These are phyloP conservation scores for Tuctoria greenei DNA, from an alignment of 176 grass and related monocot genomes.

Conservation along the genomic window DNA sequence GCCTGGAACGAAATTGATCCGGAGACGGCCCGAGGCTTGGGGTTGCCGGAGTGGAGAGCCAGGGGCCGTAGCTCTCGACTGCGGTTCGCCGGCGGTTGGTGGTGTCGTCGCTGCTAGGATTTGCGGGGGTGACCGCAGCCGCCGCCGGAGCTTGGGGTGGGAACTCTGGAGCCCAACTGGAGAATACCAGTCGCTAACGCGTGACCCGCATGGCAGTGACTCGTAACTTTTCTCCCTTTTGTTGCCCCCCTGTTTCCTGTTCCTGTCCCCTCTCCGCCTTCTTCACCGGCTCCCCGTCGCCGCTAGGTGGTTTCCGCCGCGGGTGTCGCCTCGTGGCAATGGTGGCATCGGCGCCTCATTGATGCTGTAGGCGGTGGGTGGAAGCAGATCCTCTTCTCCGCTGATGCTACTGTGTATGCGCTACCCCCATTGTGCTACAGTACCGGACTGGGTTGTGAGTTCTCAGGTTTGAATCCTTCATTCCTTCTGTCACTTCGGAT, in stretches of 20 bases:
- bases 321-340: background rate
- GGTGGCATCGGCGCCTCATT: background rate
- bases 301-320: too few relatives aligned
- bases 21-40: background rate
- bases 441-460: background rate
- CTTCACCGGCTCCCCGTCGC: background rate
- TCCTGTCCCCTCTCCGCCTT: background rate
- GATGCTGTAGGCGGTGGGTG: background rate
- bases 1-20: background rate
- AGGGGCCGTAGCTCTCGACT: background rate
- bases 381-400: background rate
- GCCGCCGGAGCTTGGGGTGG: constrained; percentile 6
- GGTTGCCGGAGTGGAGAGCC: background rate
- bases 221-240: background rate
- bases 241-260: background rate
- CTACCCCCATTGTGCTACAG: background rate
- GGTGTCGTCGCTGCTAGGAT: background rate
- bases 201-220: background rate
- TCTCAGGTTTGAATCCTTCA: background rate
- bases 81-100: background rate
- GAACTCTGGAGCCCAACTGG: background rate
- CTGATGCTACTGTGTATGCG: background rate
- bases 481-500: background rate
- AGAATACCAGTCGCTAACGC: background rate
- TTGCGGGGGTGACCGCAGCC: background rate